These are phyloP conservation scores for Anethum foeniculum DNA, from an alignment of 140 eudicot species.

Conservation along the genomic window DNA sequence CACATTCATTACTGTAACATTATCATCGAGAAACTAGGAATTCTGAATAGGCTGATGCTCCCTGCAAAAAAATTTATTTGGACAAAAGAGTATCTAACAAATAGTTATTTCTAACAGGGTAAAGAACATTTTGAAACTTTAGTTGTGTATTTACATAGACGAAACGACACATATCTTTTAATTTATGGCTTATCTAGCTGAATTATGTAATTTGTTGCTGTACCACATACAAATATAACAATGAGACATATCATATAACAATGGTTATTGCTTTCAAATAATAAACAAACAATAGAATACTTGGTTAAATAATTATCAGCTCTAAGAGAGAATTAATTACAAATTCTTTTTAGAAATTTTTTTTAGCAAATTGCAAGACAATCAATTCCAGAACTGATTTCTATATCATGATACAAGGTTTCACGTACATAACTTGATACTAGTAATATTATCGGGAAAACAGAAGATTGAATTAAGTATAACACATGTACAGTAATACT, in stretches of 20 bases:
- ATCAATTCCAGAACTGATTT: no score
- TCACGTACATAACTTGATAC: no score
- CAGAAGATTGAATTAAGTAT: background rate
- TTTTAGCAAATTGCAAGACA: background rate
- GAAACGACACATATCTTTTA: background rate
- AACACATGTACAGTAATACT: background rate
- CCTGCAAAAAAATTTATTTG: conserved; percentile 10
- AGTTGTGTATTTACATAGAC: background rate
- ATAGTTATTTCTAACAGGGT: background rate
- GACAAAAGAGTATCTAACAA: background rate
- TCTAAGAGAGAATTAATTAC: background rate
- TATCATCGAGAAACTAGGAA: conserved; percentile 22
- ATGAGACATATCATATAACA: no score
- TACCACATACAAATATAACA: background rate
- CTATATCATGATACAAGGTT: no score
- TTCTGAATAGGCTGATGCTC: conserved; percentile 31
- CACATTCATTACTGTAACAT: conserved; percentile 49
- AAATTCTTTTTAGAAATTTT: no score
- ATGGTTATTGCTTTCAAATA: no score
- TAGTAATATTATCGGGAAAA: background rate
- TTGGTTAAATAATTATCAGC: no score
- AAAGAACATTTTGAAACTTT: background rate
- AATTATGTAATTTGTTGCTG: background rate
- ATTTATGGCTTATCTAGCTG: background rate
- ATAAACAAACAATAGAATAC: background rate